Evolutionary conservation across 2,329 filamentous ascomycete genomes (phyloP).

Genomic region (Colletotrichum musicola): DNA sequence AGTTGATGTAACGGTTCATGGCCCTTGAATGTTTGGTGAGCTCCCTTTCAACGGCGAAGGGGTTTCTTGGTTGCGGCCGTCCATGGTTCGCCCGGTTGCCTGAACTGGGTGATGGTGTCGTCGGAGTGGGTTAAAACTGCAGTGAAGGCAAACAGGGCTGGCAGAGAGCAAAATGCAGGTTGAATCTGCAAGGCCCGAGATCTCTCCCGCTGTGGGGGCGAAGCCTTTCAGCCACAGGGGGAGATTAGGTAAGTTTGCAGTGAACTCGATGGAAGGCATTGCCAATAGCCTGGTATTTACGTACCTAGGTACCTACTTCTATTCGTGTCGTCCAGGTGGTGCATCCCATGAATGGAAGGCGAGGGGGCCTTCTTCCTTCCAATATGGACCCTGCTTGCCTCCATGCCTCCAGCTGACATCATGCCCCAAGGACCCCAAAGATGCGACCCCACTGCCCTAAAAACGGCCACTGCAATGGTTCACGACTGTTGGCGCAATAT

Average conservation of each 20-base stretch:
- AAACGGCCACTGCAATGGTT: too few species aligned
- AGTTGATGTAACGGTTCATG: too few species aligned
- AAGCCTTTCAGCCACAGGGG: background rate
- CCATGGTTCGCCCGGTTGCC: background rate
- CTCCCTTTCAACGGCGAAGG: slow-evolving; percentile 24
- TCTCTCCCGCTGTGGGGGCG: background rate
- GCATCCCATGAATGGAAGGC: too few species aligned
- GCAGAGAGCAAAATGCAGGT: slow-evolving; percentile 2
- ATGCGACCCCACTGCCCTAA: background rate
- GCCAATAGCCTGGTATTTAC: too few species aligned
- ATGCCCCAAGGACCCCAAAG: background rate
- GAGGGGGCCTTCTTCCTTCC: background rate
- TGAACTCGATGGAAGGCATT: background rate
- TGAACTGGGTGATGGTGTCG: background rate
- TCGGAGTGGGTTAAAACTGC: slow-evolving; percentile 7
- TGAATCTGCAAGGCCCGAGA: background rate
- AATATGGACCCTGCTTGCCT: background rate
- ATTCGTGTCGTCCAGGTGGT: too few species aligned
- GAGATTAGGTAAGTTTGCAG: background rate
- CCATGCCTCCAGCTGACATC: background rate
- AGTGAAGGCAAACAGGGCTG: slow-evolving; percentile 1
- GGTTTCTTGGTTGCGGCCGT: background rate
- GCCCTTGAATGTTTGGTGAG: too few species aligned
- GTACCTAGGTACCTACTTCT: too few species aligned
- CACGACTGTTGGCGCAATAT: too few species aligned